A percentile compares a stretch with the other conserved stretches of the same genome.
phyloP scores from a whole-genome alignment of 495 filamentous ascomycete genomes.

The Hypoxylon cercidicola region DNA sequence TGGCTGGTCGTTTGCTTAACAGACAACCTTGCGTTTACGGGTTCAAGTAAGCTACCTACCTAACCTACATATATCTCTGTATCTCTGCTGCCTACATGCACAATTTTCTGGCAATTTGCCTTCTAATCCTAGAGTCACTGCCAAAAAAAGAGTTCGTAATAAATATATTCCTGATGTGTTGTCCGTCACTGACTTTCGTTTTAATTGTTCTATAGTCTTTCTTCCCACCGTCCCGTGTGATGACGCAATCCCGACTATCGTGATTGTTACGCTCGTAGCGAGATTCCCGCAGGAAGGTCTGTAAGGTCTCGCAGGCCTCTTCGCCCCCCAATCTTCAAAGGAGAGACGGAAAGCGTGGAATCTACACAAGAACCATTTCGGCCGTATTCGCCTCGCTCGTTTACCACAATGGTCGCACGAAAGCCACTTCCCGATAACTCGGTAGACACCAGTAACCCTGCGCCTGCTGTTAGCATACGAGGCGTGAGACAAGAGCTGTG shows the following conservation, averaged over 20 bases:
- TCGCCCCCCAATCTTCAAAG: not conserved
- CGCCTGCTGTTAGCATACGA: slow-evolving; percentile 45
- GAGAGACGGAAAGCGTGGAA: not conserved
- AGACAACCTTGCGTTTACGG: too few relatives aligned
- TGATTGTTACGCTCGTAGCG: slow-evolving; percentile 25
- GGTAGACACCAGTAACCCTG: slow-evolving; percentile 36
- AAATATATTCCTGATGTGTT: not conserved
- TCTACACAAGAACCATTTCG: slow-evolving; percentile 11
- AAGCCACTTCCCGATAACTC: slow-evolving; percentile 54
- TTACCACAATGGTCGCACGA: slow-evolving; percentile 44
- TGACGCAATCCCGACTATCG: slow-evolving; percentile 34
- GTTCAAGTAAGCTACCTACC: not conserved
- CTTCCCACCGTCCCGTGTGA: slow-evolving; percentile 13
- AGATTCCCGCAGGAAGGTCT: slow-evolving; percentile 8
- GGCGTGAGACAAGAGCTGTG: slow-evolving; percentile 46
- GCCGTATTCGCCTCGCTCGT: slow-evolving; percentile 30
- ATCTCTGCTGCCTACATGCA: slow-evolving; percentile 13
- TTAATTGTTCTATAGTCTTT: not conserved
- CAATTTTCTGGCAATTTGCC: not conserved
- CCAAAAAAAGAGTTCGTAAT: too few relatives aligned
- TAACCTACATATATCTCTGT: not conserved
- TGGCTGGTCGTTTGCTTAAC: slow-evolving; percentile 8
- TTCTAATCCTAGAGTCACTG: slow-evolving; percentile 7
- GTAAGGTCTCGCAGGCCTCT: not conserved
- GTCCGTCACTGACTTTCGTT: not conserved